Percentiles rank a stretch among this genome's conserved stretches.
These are phyloP conservation scores for Magnaporthiopsis rhizophila DNA, from an alignment of 2,329 filamentous ascomycete species.

Conservation along the genomic window DNA sequence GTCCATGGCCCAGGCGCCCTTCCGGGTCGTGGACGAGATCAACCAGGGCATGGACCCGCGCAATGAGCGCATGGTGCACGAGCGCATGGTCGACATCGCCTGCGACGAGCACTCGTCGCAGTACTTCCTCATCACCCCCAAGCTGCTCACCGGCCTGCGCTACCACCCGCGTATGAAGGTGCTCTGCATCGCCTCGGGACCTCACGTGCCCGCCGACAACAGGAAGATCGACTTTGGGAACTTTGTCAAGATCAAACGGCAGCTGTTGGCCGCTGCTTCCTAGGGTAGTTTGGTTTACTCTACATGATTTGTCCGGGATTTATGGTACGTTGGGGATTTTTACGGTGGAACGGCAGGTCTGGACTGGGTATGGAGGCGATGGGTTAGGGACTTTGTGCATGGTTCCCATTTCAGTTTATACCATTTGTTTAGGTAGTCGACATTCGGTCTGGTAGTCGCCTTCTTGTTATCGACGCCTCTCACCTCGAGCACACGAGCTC, in stretches of 20 bases:
- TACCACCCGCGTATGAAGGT: slow-evolving; percentile 91
- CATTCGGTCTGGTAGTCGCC: too few relatives aligned
- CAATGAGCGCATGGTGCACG: slow-evolving; percentile 97
- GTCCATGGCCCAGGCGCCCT: slow-evolving; percentile 84
- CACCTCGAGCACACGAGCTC: not conserved
- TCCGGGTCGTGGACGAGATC: slow-evolving; percentile 98
- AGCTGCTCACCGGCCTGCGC: slow-evolving; percentile 74
- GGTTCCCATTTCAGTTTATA: not conserved
- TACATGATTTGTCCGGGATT: not conserved
- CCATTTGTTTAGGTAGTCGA: not conserved
- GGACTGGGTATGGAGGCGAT: not conserved
- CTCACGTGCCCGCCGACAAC: slow-evolving; percentile 54
- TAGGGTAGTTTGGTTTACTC: not conserved
- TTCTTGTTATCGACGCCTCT: not conserved
- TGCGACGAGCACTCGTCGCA: slow-evolving; percentile 72
- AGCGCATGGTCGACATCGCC: slow-evolving; percentile 96
- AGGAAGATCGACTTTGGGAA: slow-evolving; percentile 40
- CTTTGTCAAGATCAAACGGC: slow-evolving; percentile 35
- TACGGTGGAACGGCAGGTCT: not conserved
- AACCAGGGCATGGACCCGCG: slow-evolving; percentile 99
- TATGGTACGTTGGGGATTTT: not conserved
- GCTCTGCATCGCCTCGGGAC: slow-evolving; percentile 86
- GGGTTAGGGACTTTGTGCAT: not conserved
- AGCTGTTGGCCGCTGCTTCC: slow-evolving; percentile 26
- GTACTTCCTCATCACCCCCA: slow-evolving; percentile 98